Evolutionary conservation across 441 rosid genomes (phyloP), one percentile per base, ranked within the genome.

Genomic region (Gossypium aridum): DNA sequence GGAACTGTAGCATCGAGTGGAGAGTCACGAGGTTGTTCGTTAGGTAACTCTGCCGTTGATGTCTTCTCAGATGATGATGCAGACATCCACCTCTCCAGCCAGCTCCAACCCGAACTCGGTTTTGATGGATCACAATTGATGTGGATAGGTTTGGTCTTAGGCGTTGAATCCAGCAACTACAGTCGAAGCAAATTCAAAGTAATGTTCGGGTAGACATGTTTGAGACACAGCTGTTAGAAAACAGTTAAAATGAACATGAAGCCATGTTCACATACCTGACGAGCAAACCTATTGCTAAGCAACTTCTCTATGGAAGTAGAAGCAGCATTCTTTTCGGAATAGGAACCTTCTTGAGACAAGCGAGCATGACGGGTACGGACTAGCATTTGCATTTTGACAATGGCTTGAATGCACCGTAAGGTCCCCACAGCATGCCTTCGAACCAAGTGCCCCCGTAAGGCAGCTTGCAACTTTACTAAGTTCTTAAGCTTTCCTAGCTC

Each of bases 11-110:
- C 49, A 66, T 85, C 85, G 14, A 62, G 76, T 3, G 64, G 75
- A 57, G 82, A 74, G 25, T 70, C 67, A 68, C 61, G n/a, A 65
- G 68, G 80, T 56, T 80, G 84, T 78, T 87, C 88, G 5, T 47
- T 37, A 43, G 53, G 64, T 59, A 73, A 28, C 73, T 76, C 87
- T 45, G 82, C 71, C 66, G 78, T 73, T 13, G 78, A 75, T 19
- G 87, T 75, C 77, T 87, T 90, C 61, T 86, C 89, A 16, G 84
- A 71, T 28, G 89, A 81, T 10, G 87, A 83, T 64, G 83, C 86
- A 25, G 91, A 76, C 97, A 89, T 89, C 99, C 99, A 93, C 76
- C 99, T 85, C 88, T 93, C 98, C 87, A 95, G 80, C 98, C 98
- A 95, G 79, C 76, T 83, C 99, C 99, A 95, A 75, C 91, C 85